Percentiles rank a stretch among this genome's conserved stretches.
Conservation (phyloP, 2,329 filamentous ascomycete genomes). For the Claviceps monticola region DNA sequence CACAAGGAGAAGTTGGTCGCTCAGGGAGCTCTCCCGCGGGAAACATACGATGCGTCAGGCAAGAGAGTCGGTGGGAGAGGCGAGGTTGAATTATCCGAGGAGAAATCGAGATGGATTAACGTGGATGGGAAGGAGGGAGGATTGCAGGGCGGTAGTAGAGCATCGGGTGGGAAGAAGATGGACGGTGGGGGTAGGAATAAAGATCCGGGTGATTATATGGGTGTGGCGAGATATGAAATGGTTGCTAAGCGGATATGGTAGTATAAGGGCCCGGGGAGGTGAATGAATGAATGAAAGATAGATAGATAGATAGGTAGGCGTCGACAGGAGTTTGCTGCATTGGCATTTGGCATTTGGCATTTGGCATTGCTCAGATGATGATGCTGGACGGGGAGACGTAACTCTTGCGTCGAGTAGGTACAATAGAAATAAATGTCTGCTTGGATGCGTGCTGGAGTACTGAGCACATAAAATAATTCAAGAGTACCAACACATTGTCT, state of each 20-base stretch:
- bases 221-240: conserved; percentile 81
- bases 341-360: too few relatives aligned
- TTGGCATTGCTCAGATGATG: too few relatives aligned
- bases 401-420: too few relatives aligned
- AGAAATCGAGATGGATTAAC: conserved; percentile 75
- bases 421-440: too few relatives aligned
- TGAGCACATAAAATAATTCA: too few relatives aligned
- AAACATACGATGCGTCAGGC: conserved; percentile 54
- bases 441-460: too few relatives aligned
- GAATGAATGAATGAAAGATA: too few relatives aligned
- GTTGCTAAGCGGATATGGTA: conserved; percentile 94
- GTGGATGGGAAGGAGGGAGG: conserved; percentile 72
- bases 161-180: conserved; percentile 41
- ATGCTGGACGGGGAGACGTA: too few relatives aligned
- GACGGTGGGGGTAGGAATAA: conserved; percentile 28
- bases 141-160: conserved; percentile 33
- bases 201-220: conserved; percentile 36
- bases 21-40: conserved; percentile 31
- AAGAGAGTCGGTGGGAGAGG: conserved; percentile 71
- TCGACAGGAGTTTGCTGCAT: too few relatives aligned
- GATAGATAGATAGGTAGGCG: too few relatives aligned
- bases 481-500: too few relatives aligned
- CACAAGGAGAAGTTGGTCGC: conserved; percentile 42
- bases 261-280: background rate
- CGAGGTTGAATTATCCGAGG: conserved; percentile 76